Conservation (phyloP, 1,284 basidiomycete genomes). For the Puccinia hordei region DNA sequence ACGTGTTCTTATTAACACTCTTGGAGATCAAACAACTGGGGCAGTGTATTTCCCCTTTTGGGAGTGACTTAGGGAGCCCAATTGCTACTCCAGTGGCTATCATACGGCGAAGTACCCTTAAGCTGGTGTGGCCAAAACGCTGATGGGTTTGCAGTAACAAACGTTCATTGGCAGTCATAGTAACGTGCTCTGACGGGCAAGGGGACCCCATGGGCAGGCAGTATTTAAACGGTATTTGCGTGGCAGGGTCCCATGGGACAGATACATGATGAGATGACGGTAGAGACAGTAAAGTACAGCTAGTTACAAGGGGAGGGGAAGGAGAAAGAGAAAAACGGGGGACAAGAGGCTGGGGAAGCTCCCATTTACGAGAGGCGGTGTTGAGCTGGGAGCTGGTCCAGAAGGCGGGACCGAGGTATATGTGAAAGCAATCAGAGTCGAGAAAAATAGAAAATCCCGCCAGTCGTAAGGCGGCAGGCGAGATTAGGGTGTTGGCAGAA, state of each 20-base stretch:
- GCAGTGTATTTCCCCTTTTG: not conserved
- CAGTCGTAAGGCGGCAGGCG: not conserved
- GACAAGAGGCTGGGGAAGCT: not conserved
- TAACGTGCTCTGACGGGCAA: not conserved
- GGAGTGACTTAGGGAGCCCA: constrained; percentile 3
- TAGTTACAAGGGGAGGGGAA: no score
- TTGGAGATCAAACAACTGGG: not conserved
- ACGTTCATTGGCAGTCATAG: not conserved
- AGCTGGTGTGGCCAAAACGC: not conserved
- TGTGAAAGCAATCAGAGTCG: not conserved
- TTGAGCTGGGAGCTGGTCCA: not conserved
- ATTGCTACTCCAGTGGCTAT: not conserved
- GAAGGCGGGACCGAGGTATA: not conserved
- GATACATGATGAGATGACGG: not conserved
- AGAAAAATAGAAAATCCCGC: not conserved
- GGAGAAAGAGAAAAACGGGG: no score
- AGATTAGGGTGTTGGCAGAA: not conserved
- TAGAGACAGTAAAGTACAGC: no score
- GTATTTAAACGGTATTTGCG: not conserved
- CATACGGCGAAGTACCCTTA: not conserved
- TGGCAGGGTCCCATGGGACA: not conserved
- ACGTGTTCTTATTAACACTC: not conserved
- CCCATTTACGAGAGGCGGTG: not conserved
- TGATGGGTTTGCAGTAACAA: not conserved
- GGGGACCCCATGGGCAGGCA: no score